Evolutionary conservation across 352 stramenopile genomes (phyloP), one percentile per base, ranked within the genome.

Genomic region (Peronospora farinosa): DNA sequence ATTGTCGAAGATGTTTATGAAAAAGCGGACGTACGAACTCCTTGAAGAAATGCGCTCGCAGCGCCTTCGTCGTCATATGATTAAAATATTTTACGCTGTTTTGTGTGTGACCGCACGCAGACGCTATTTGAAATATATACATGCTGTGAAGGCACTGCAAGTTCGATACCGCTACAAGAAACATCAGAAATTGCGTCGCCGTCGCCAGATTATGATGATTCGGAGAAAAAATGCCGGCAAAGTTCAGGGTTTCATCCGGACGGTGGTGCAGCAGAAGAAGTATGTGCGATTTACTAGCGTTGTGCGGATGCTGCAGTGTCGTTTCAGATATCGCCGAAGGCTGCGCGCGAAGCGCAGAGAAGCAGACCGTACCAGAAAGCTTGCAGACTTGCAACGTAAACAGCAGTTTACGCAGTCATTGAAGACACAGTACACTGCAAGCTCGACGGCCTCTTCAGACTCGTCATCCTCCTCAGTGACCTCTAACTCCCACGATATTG

Each of bases 1-100:
- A 19, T 84, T 87, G 44, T 90, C 92, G 2, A 98, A 98, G 65
- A 95, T 98, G 50, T 98, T 98, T 60, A 59, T 98, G 35, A 95
- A 95, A 42, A 85, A 89, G 50, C 66, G 81, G 40, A 80, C 96
- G 13, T 95, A 95, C 25, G 82, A 93, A 19, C 90, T 90, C 35
- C 73, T 98, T 9, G 90, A 98, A 60, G 65, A 87, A 10, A 81
- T 97, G 63, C 88, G 79, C 10, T 70, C 74, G 0, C 64, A 86
- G 36, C 65, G 72, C 36, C 54, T 91, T n/a, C 67, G 58, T 23
- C 69, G 74, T 0, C 72, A 89, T 60, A 89, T 88, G 76, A 44
- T 82, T 47, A 78, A 78, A 53, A 84, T 93, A 25, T 88, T 70
- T 52, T 64, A 89, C 37, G 67, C 75, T 4, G 72, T 88, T 16